A percentile compares a stretch with the other conserved stretches of the same genome.
phyloP scores from a whole-genome alignment of 140 eudicot genomes.

The Flaveria floridana region DNA sequence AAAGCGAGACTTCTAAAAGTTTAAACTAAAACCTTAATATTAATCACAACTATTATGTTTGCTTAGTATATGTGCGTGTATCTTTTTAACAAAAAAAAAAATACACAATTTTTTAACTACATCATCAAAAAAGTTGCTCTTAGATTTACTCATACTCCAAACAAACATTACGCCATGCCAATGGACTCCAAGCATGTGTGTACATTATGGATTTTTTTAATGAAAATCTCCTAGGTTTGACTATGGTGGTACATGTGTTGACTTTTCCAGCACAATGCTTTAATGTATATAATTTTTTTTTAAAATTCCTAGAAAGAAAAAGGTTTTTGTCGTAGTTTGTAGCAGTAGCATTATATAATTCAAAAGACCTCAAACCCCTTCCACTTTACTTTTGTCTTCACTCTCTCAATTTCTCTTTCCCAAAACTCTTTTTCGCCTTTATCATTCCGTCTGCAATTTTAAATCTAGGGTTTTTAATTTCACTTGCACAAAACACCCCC shows the following conservation, averaged over 20 bases:
- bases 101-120: too few species aligned
- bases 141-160: too few species aligned
- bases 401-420: constrained; percentile 44
- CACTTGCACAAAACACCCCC: constrained; percentile 21
- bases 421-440: constrained; percentile 29
- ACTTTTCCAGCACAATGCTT: constrained; percentile 28
- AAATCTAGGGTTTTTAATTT: constrained; percentile 81
- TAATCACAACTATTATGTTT: too few species aligned
- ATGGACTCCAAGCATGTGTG: background rate
- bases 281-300: background rate
- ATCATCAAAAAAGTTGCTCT: too few species aligned
- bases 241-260: constrained; percentile 23
- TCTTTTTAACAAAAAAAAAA: too few species aligned
- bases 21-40: too few species aligned
- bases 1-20: too few species aligned
- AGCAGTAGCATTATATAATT: constrained; percentile 28
- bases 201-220: background rate
- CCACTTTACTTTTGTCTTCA: constrained; percentile 53
- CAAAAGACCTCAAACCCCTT: constrained; percentile 51
- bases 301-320: background rate
- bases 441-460: constrained; percentile 36
- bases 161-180: too few species aligned
- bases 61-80: too few species aligned
- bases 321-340: constrained; percentile 26
- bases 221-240: constrained; percentile 31